Base-by-base conservation (phyloP, 768 basidiomycete genomes). In the Naematelia encephala region DNA sequence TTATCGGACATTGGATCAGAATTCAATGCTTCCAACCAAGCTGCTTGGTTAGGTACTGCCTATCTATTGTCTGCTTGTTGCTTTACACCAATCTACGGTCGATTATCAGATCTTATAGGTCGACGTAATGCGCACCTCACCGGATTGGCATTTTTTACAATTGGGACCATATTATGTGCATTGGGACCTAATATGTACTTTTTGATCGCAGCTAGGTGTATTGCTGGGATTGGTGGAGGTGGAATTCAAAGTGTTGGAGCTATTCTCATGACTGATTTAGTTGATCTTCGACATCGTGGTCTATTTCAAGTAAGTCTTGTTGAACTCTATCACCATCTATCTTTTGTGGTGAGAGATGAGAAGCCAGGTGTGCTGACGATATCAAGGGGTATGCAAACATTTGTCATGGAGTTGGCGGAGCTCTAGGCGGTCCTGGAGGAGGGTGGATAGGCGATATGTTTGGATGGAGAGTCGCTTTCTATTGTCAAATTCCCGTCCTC, bases 231-330 rank as follows among this genome's bases (percentile, higher is more conserved):
- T 12, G 72, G 72, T 2, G 72, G 72, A 4, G 72, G 72, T 11
- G 72, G 72, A 11, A 53, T 72, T 0, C 26, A 39, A 14, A 66
- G 54, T 29, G 60, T 68, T 46, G 60, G 62, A 11, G 56, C 50
- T 63, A 84, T 96, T 57, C 82, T 90, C 47, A 85, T 91, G 56
- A 87, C 88, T 4, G 93, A 98, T 79, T 80, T 96, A 22, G 87
- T 97, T 59, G 90, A 91, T 13, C 77, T 97, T 87, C 89, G 70
- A 72, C 86, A 90, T 61, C 83, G 93, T 54, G 93, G 91, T 1
- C 78, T 94, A 8, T 94, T 91, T 71, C 94, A 98, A 16, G 34
- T 39, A 39, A 8, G 34, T n/a, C n/a, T n/a, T n/a, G n/a, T n/a
- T n/a, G n/a, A n/a, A n/a, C 34, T 39, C 91, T 58, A 49, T 57